Base-by-base conservation (phyloP, 345 rosid species). In the Heritiera littoralis region DNA sequence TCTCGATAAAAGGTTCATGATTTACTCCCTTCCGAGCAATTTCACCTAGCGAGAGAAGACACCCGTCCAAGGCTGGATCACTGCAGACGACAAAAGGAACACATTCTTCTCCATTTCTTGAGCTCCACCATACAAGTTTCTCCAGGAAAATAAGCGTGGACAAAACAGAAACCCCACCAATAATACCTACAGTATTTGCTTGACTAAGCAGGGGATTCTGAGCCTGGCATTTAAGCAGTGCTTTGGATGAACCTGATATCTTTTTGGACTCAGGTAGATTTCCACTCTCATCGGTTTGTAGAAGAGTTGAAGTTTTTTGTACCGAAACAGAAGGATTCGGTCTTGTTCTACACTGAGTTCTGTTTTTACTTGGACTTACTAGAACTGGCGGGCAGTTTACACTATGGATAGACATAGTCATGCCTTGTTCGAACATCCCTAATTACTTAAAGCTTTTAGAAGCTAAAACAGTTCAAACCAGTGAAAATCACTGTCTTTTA, bases 141-240 rank as follows among this genome's bases (percentile, higher is more conserved):
- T 87, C 89, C 67, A 87, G 75, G 85, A 89, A 89, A 80, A 82
- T 78, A 6, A 89, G 86, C 63, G 90, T 87, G 30, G 88, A 78
- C 45, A 85, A 80, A 65, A 81, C 87, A 9, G 92, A 87, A 9
- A 79, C 83, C 65, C 92, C 92, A 75, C 90, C 90, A 1, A 89
- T 84, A 64, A 89, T 80, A 28, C 92, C 92, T 9, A 89, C 81
- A 1, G 90, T 80, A 55, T 83, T 83, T 40, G 58, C 72, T 41
- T 80, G 84, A 51, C 63, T 83, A n/a, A 81, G 78, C 46, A 81
- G 56, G 68, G 80, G 56, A 40, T 58, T 81, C 61, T 79, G 65
- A 3, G 54, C 60, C 11, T 65, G 71, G 58, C 63, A 35, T 77
- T 51, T 72, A 32, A 10, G 40, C 7, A 48, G 17, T 18, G 68